These are phyloP conservation scores for Oryza australiensis DNA, from an alignment of 176 grass and related monocot species.

Conservation along the genomic window DNA sequence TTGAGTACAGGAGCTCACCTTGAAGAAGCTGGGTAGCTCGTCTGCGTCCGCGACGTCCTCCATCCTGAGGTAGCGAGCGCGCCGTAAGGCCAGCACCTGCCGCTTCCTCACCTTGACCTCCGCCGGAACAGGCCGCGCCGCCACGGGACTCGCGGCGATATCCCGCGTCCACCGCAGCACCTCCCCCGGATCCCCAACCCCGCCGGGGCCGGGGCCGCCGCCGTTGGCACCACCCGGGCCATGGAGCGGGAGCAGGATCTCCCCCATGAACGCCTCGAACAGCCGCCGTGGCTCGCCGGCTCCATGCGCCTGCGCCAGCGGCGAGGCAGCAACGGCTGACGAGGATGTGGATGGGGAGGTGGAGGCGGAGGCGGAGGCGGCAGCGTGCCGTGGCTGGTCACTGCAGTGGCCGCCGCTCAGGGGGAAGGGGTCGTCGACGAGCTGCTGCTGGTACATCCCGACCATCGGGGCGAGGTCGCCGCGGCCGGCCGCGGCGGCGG, in stretches of 20 bases:
- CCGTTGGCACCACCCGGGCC: slow-evolving; percentile 16
- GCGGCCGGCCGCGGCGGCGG: slow-evolving; percentile 16
- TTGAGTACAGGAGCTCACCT: slow-evolving; percentile 44
- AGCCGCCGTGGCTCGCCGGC: slow-evolving; percentile 29
- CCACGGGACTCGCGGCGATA: slow-evolving; percentile 55
- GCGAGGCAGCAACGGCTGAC: slow-evolving; percentile 7
- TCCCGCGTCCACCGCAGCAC: slow-evolving; percentile 55
- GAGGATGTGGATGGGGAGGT: slow-evolving; percentile 34
- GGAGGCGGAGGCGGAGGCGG: slow-evolving; percentile 30
- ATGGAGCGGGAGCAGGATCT: slow-evolving; percentile 19
- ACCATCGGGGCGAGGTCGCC: slow-evolving; percentile 41
- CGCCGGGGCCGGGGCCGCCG: not conserved
- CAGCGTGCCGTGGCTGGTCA: slow-evolving; percentile 38
- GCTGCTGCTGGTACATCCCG: slow-evolving; percentile 62
- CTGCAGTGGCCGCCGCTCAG: slow-evolving; percentile 40
- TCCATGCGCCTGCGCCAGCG: slow-evolving; percentile 24
- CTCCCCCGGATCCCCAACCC: slow-evolving; percentile 47
- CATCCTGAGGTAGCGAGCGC: slow-evolving; percentile 52
- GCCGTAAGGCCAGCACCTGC: slow-evolving; percentile 56
- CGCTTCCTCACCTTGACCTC: slow-evolving; percentile 43
- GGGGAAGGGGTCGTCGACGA: slow-evolving; percentile 47
- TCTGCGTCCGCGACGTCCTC: slow-evolving; percentile 53
- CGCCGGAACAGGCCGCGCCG: slow-evolving; percentile 22
- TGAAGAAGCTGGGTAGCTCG: slow-evolving; percentile 62
- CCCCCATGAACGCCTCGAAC: slow-evolving; percentile 42